Evolutionary conservation across 1,139 yeast species (phyloP).

Genomic region (Keqinozyma sinolaborantium): DNA sequence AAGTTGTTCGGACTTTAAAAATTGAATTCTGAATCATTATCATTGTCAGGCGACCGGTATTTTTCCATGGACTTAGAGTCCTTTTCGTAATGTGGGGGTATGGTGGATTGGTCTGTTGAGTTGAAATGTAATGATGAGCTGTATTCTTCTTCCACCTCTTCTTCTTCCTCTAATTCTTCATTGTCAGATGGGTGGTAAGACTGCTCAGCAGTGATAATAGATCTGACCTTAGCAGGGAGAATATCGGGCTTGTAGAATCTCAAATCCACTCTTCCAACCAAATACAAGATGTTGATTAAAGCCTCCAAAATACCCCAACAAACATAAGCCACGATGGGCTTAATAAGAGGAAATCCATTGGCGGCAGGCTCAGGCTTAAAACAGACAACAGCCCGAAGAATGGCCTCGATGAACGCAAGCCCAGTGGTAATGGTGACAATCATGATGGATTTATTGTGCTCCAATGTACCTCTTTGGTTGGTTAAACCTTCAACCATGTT

Average conservation of each 20-base stretch:
- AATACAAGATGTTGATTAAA: constrained; percentile 31
- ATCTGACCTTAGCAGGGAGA: constrained; percentile 34
- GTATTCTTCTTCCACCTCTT: neutral
- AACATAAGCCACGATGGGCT: constrained; percentile 30
- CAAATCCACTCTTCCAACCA: constrained; percentile 43
- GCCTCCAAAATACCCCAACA: constrained; percentile 40
- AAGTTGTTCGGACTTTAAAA: constrained; percentile 6
- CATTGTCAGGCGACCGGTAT: constrained; percentile 2
- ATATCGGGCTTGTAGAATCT: constrained; percentile 45
- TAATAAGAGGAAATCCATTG: constrained; percentile 11
- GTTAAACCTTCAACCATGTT: constrained; percentile 40
- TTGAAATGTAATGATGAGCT: neutral
- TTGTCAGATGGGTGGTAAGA: constrained; percentile 3
- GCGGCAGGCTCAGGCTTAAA: constrained; percentile 21
- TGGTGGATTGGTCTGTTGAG: neutral
- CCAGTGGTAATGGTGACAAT: constrained; percentile 31
- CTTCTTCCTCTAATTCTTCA: constrained; percentile 5
- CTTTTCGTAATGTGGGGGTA: neutral
- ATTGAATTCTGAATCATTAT: constrained; percentile 10
- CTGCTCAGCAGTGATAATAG: constrained; percentile 41
- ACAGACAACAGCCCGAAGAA: constrained; percentile 29
- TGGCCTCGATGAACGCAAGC: constrained; percentile 27
- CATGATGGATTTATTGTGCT: constrained; percentile 32
- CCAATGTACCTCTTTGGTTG: constrained; percentile 35
- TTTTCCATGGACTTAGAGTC: neutral